Evolutionary conservation across 768 basidiomycete genomes (phyloP), one percentile per base, ranked within the genome.

Genomic region (Leucosporidium creatinivorum): DNA sequence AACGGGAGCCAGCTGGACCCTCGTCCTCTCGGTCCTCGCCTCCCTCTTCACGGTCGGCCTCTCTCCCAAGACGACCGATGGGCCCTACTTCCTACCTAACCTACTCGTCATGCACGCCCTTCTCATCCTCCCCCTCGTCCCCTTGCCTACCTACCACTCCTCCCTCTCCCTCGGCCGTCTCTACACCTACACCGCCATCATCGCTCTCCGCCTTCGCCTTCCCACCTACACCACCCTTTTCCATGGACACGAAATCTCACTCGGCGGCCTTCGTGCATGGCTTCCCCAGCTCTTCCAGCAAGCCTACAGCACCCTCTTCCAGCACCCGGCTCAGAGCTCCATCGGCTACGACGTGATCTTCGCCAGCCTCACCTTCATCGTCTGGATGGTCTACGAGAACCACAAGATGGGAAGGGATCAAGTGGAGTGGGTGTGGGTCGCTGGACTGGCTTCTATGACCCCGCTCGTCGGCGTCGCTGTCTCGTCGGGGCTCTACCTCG

Each of bases 81-180:
- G 77, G 4, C 78, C 62, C 10, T 64, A 79, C 18, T 88, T 87
- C 78, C 80, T 87, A 39, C 79, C 80, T 17, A 85, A 85, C 71
- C 81, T 88, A 48, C 79, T 87, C 55, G 66, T 80, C 62, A 85
- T 88, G 82, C 87, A 89, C 76, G 77, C 74, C 23, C 77, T 85
- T 18, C 78, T 86, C 60, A 61, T 85, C 56, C 48, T 85, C 6
- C 86, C 87, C 7, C 79, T 87, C 49, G 54, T 62, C 58, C 39
- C 63, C 36, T 21, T 55, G 50, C 44, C 21, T 63, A 44, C 60
- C 33, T 44, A 25, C n/a, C 13, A 19, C 23, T 25, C 56, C 6
- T 65, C 58, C 13, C 48, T 70, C 15, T 19, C 66, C 1, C 55
- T 61, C 25, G 48, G 55, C 15, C 33, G 62, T 3, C 56, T 73